A percentile compares a stretch with the other conserved stretches of the same genome.
phyloP scores from a whole-genome alignment of 75 land plant genomes.

The Sequoiadendron giganteum region DNA sequence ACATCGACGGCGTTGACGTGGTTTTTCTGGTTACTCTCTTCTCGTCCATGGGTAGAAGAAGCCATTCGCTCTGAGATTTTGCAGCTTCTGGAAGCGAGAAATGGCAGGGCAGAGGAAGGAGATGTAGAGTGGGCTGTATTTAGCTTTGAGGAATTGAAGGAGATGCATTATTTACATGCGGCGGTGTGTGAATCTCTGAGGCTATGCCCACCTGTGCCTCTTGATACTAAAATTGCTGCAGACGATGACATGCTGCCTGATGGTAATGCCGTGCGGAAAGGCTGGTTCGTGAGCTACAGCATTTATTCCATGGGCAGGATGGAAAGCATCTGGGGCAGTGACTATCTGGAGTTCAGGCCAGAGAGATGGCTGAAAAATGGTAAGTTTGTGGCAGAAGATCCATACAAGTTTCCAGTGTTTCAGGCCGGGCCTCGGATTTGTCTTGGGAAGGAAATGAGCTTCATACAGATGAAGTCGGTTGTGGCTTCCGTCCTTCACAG shows the following conservation, averaged over 20 bases:
- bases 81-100: background rate
- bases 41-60: constrained; percentile 35
- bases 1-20: constrained; percentile 51
- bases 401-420: constrained; percentile 29
- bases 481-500: constrained; percentile 20
- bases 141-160: constrained; percentile 26
- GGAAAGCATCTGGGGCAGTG: constrained; percentile 10
- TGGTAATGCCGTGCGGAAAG: constrained; percentile 48
- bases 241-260: constrained; percentile 71
- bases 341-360: background rate
- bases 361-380: constrained; percentile 33
- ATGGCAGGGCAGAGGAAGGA: background rate
- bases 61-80: constrained; percentile 34
- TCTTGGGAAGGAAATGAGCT: constrained; percentile 36
- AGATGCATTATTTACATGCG: constrained; percentile 67
- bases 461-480: constrained; percentile 32
- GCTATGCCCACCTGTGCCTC: constrained; percentile 73
- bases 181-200: constrained; percentile 63
- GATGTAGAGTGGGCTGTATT: background rate
- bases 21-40: constrained; percentile 55
- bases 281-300: background rate
- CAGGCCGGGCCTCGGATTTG: constrained; percentile 41
- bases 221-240: constrained; percentile 53
- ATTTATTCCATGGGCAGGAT: constrained; percentile 15
- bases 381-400: constrained; percentile 15